Percentiles rank a stretch among this genome's conserved stretches.
phyloP scores from a whole-genome alignment of 2,329 filamentous ascomycete genomes.

The Westerdykella sp. region DNA sequence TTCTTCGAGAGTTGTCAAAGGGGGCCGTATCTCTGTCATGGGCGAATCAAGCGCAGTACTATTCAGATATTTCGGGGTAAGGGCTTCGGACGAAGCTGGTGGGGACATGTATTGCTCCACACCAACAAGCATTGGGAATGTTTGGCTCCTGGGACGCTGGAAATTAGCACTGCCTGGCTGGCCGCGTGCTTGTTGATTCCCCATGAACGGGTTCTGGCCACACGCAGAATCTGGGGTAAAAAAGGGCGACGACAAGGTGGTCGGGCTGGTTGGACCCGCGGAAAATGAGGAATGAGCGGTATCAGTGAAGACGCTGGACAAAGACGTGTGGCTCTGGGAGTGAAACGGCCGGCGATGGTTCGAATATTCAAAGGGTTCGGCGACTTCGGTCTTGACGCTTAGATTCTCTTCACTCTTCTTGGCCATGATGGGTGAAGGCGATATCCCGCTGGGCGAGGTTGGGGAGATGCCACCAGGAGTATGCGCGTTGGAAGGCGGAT shows the following conservation, averaged over 20 bases:
- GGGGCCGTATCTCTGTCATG: slow-evolving; percentile 40
- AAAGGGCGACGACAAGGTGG: slow-evolving; percentile 66
- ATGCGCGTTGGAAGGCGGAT: slow-evolving; percentile 52
- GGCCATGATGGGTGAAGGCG: slow-evolving; percentile 64
- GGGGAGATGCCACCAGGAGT: slow-evolving; percentile 66
- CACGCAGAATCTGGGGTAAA: slow-evolving; percentile 70
- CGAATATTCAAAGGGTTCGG: slow-evolving; percentile 55
- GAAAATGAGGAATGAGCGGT: slow-evolving; percentile 62
- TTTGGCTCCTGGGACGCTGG: slow-evolving; percentile 78
- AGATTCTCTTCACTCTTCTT: slow-evolving; percentile 62
- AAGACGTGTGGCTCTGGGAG: slow-evolving; percentile 59
- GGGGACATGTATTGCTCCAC: slow-evolving; percentile 54
- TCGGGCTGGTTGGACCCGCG: slow-evolving; percentile 64
- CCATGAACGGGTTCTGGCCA: slow-evolving; percentile 55
- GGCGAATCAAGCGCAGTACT: slow-evolving; percentile 48
- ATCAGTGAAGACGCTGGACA: slow-evolving; percentile 63
- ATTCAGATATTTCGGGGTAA: slow-evolving; percentile 49
- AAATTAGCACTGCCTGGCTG: slow-evolving; percentile 50
- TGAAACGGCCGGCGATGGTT: slow-evolving; percentile 58
- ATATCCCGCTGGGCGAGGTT: slow-evolving; percentile 62
- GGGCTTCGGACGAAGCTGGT: slow-evolving; percentile 46
- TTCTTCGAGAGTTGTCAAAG: slow-evolving; percentile 39
- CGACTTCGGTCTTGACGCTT: slow-evolving; percentile 55
- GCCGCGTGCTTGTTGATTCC: slow-evolving; percentile 47
- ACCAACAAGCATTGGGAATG: slow-evolving; percentile 64